Evolutionary conservation across 805 yeast genomes (phyloP).

Genomic region (Kuraishia cidri): DNA sequence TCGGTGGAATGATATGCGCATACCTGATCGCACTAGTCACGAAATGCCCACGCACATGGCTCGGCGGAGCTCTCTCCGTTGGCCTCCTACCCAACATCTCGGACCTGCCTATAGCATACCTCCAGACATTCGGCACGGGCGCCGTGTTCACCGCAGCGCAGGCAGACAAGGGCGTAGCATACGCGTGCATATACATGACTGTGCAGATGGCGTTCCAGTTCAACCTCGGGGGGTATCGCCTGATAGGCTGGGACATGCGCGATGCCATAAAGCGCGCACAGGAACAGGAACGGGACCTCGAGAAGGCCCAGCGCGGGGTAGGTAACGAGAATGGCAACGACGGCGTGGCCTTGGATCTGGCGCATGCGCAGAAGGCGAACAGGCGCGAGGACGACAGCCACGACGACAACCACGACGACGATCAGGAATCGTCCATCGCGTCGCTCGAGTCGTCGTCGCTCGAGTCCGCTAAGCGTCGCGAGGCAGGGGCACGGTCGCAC

Average conservation of each 20-base stretch:
- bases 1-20: constrained; percentile 33
- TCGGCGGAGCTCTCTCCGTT: constrained; percentile 65
- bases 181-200: constrained; percentile 68
- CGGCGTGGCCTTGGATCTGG: neutral
- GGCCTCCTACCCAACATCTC: constrained; percentile 74
- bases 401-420: too few species aligned
- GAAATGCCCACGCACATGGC: constrained; percentile 64
- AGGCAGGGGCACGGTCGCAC: too few species aligned
- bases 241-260: constrained; percentile 65
- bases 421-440: neutral
- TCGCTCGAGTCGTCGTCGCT: neutral
- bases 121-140: constrained; percentile 63
- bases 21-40: constrained; percentile 32
- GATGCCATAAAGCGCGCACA: constrained; percentile 13
- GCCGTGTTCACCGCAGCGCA: constrained; percentile 46
- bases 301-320: neutral
- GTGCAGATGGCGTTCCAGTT: constrained; percentile 61
- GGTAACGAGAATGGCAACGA: neutral
- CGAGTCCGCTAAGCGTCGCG: too few species aligned
- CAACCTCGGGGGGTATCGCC: constrained; percentile 65
- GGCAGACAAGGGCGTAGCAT: constrained; percentile 74
- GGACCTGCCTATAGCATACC: constrained; percentile 80
- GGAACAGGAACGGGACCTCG: constrained; percentile 6
- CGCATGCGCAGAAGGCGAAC: neutral
- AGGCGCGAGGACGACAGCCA: neutral